Percentiles rank a stretch among this genome's conserved stretches.
These are phyloP conservation scores for Rhodamnia rubescens DNA, from an alignment of 345 rosid genomes.

Conservation along the genomic window DNA sequence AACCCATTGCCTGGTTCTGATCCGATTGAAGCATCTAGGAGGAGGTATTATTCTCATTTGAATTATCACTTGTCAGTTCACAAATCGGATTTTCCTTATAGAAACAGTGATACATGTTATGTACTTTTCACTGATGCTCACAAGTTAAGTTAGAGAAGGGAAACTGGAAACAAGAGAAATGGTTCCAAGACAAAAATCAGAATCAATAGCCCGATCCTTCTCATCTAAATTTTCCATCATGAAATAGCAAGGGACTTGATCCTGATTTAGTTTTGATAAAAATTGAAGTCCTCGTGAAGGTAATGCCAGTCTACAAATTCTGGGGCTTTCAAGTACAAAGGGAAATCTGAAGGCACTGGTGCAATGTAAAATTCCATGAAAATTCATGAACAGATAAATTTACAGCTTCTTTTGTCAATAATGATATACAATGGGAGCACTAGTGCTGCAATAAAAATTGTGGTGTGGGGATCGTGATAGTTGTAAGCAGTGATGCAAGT, in stretches of 20 bases:
- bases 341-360: neutral
- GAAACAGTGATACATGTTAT: neutral
- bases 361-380: neutral
- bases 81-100: neutral
- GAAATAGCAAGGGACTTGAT: neutral
- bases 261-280: neutral
- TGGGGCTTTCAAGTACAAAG: neutral
- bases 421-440: neutral
- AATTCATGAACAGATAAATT: neutral
- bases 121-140: neutral
- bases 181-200: neutral
- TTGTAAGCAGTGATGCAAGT: neutral
- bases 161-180: neutral
- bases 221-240: neutral
- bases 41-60: conserved; percentile 40
- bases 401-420: neutral
- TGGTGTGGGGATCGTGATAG: neutral
- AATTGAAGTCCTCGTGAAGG: neutral
- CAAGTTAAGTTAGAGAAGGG: neutral
- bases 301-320: neutral
- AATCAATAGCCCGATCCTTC: neutral
- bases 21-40: conserved; percentile 88
- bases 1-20: conserved; percentile 90
- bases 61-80: neutral
- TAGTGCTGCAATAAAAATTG: neutral